Conservation (phyloP, 2,329 filamentous ascomycete species). For the Camillea tinctor region DNA sequence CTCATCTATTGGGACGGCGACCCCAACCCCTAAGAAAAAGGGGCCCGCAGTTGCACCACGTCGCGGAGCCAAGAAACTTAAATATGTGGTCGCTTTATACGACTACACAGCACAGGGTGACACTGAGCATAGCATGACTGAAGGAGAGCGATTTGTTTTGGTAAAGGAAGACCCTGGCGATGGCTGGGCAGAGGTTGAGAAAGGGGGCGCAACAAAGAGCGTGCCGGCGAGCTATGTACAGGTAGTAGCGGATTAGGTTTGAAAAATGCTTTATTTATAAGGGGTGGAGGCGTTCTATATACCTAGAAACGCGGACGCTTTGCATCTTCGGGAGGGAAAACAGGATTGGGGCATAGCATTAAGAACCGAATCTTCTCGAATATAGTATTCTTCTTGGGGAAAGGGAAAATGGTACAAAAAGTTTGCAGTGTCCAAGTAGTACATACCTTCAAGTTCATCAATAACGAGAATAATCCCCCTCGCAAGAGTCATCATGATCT, state of each 20-base stretch:
- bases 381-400: neutral
- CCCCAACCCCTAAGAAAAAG: slow-evolving; percentile 67
- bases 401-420: neutral
- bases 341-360: neutral
- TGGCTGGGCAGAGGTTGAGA: slow-evolving; percentile 96
- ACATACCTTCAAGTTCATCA: neutral
- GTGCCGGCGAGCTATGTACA: slow-evolving; percentile 94
- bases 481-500: neutral
- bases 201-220: slow-evolving; percentile 79
- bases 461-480: neutral
- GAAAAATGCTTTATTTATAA: neutral
- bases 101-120: slow-evolving; percentile 86
- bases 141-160: slow-evolving; percentile 89
- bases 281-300: neutral
- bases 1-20: slow-evolving; percentile 56
- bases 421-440: neutral
- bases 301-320: neutral
- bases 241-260: slow-evolving; percentile 37
- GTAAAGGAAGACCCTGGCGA: slow-evolving; percentile 86
- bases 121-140: slow-evolving; percentile 82
- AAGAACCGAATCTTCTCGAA: neutral
- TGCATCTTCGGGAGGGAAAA: neutral
- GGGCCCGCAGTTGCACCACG: slow-evolving; percentile 88
- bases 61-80: slow-evolving; percentile 88
- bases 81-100: slow-evolving; percentile 90